Base-by-base conservation (phyloP, 1,284 basidiomycete genomes). In the Leccinum subspadiceum region DNA sequence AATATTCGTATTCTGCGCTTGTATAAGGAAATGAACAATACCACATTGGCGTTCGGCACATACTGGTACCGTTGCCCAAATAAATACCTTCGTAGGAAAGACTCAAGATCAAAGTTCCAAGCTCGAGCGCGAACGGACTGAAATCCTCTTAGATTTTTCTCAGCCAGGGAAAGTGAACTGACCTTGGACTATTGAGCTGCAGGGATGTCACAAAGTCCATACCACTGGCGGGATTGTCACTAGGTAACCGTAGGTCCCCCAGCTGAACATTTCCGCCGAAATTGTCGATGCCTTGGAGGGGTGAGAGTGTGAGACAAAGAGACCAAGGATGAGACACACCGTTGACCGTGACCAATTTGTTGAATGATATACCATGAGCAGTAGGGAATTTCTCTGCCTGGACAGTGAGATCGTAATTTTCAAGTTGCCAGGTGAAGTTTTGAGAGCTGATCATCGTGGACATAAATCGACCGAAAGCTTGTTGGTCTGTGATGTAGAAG, bases 371-470 rank as follows among this genome's bases (percentile, higher is more conserved):
- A 2, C 83, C 84, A 65, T 84, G 81, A 2, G 84, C 80, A 10
- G 81, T 77, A 2, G 87, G 87, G 66, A 90, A 88, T 65, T 84
- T 86, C 65, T 84, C 76, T 3, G 91, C 90, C 63, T 88, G 85
- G 5, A 87, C 88, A 24, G 78, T 78, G 53, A 92, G 77, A 66
- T 81, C 79, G 39, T 81, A 72, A 64, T 82, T 87, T 22, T 76
- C 68, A 54, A 93, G 73, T 61, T 80, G 79, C 91, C 90, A 93
- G 3, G 86, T 91, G 67, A 92, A 92, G 61, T 82, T 84, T 48
- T 78, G 75, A 59, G 84, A 79, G 0, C 86, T 90, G 69, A 92
- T 89, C 80, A 93, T 77, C 13, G 76, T 70, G 33, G 72, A 70
- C 4, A 85, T 79, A 69, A 90, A 90, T 26, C 71, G 74, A 60